Base-by-base conservation (phyloP, 371 early-diverging fungal species). In the Smittium mucronatum region DNA sequence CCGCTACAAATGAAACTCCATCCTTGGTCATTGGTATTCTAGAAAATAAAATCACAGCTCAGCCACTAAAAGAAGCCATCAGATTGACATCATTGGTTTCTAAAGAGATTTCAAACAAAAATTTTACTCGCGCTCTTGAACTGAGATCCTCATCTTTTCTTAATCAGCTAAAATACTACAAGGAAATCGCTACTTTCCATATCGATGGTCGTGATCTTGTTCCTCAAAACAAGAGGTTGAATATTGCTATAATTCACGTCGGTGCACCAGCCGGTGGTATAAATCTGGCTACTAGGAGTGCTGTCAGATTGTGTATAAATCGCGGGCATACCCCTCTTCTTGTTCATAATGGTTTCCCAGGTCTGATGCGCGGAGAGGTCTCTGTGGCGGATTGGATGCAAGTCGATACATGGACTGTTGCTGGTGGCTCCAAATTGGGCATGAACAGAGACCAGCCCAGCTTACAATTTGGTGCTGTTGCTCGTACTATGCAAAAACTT, bases 201-300 rank as follows among this genome's bases (percentile, higher is more conserved):
- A 70, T 72, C 0, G 77, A 72, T 34, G 72, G 72, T 71, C 73
- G 73, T 68, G 73, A 71, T 71, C 70, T 68, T 65, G 72, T 79
- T 32, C 79, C 79, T 21, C 69, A 74, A 30, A 58, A 72, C 47
- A 74, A 81, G 74, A 80, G 85, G 1, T 75, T 97, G 57, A 89
- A 91, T 68, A 87, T 99, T 67, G 99, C 88, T 63, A 92, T 99
- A 71, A 75, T 98, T 36, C 94, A 97, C 70, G 84, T 89, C 33
- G 99, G 99, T 67, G 94, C 94, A 0, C 97, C 98, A 35, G 94
- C 96, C 21, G 95, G 93, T 69, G 99, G 99, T 63, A 97, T 98
- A 95, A 99, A 99, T 78, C 89, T 95, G 17, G 97, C 95, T 0
- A 92, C 97, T 2, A 88, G 96, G 67, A 87, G 90, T 1, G 88